phyloP scores from a whole-genome alignment of 805 yeast species.

The Spathaspora passalidarum region DNA sequence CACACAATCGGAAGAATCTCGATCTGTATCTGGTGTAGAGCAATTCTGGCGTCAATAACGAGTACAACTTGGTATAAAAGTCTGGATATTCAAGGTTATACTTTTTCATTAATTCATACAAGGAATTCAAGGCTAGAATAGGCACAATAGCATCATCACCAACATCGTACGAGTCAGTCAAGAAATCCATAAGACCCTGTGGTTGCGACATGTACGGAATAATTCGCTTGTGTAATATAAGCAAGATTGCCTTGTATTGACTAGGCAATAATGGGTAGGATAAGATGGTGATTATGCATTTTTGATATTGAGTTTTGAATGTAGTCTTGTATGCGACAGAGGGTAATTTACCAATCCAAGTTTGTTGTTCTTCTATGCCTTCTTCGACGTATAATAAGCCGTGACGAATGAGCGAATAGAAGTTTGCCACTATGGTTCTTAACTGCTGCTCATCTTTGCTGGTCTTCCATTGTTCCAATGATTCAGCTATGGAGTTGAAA shows the following conservation, averaged over 20 bases:
- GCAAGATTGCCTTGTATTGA: constrained; percentile 69
- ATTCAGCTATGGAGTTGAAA: constrained; percentile 44
- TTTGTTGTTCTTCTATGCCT: constrained; percentile 21
- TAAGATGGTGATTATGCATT: constrained; percentile 59
- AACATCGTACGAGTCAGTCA: constrained; percentile 76
- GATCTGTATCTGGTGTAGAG: constrained; percentile 79
- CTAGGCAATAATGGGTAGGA: constrained; percentile 43
- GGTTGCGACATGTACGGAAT: constrained; percentile 82
- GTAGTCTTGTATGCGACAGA: constrained; percentile 36
- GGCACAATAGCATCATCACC: constrained; percentile 50
- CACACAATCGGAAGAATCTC: constrained; percentile 83
- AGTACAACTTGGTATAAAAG: constrained; percentile 79
- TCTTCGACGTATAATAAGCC: constrained; percentile 21
- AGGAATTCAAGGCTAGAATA: constrained; percentile 79
- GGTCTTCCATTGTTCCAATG: constrained; percentile 19
- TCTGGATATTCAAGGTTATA: constrained; percentile 90
- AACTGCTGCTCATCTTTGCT: constrained; percentile 14
- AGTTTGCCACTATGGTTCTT: constrained; percentile 34
- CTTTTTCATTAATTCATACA: constrained; percentile 78
- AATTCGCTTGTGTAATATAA: constrained; percentile 76
- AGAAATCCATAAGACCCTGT: constrained; percentile 84
- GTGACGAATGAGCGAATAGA: constrained; percentile 34
- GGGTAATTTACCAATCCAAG: constrained; percentile 32
- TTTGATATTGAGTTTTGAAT: constrained; percentile 68
- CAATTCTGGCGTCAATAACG: constrained; percentile 69